phyloP scores from a whole-genome alignment of 1,284 basidiomycete genomes.

The Cryptococcus jaspeensis region DNA sequence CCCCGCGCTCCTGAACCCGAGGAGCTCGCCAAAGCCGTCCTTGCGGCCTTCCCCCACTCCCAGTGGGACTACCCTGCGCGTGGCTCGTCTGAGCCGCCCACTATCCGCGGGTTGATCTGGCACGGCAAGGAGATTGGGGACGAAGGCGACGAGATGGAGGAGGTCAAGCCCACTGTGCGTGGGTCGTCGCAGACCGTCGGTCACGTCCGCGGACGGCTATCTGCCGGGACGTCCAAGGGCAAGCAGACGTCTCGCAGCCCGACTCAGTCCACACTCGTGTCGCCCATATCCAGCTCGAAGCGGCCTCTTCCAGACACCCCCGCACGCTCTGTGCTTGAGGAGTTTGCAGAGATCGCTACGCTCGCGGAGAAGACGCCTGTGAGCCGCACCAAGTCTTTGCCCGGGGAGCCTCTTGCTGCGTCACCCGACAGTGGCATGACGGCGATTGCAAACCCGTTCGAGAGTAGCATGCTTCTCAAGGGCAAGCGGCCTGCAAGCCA shows the following conservation, averaged over 20 bases:
- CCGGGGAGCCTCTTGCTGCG: slow-evolving; percentile 23
- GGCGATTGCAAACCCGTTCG: slow-evolving; percentile 16
- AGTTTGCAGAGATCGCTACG: slow-evolving; percentile 47
- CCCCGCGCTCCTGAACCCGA: slow-evolving; percentile 39
- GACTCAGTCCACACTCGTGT: slow-evolving; percentile 40
- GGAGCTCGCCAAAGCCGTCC: slow-evolving; percentile 41
- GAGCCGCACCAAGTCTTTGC: slow-evolving; percentile 26
- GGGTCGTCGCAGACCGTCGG: not conserved
- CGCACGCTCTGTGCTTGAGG: slow-evolving; percentile 43
- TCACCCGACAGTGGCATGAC: slow-evolving; percentile 14
- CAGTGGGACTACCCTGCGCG: slow-evolving; percentile 36
- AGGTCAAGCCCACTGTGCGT: slow-evolving; percentile 1
- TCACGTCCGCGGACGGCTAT: not conserved
- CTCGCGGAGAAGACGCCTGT: slow-evolving; percentile 39
- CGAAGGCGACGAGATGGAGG: slow-evolving; percentile 30
- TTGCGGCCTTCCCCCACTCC: slow-evolving; percentile 43
- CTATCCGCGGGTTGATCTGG: slow-evolving; percentile 45
- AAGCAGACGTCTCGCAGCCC: slow-evolving; percentile 27
- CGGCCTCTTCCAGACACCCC: slow-evolving; percentile 40
- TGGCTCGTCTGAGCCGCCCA: slow-evolving; percentile 36
- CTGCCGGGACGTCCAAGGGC: not conserved
- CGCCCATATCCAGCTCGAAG: slow-evolving; percentile 36
- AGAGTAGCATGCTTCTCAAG: slow-evolving; percentile 7
- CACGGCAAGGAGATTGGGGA: slow-evolving; percentile 40
- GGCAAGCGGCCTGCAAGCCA: slow-evolving; percentile 36